phyloP scores from a whole-genome alignment of 805 yeast species.

The Yarrowia keelungensis region DNA sequence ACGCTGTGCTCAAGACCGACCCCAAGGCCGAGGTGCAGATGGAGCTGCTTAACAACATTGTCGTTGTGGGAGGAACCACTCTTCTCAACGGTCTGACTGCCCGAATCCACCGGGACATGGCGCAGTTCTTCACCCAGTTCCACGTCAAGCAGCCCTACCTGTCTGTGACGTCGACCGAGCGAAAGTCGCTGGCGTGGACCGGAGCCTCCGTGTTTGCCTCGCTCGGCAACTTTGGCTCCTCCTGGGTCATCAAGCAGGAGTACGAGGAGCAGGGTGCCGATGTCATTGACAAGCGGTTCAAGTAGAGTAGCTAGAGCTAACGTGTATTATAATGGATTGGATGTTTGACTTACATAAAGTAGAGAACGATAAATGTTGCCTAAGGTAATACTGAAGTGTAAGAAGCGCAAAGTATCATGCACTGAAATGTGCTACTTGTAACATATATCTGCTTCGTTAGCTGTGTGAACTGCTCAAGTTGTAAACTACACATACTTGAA shows the following conservation, averaged over 20 bases:
- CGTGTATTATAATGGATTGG: constrained; percentile 36
- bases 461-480: too few species aligned
- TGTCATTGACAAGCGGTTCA: constrained; percentile 52
- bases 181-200: constrained; percentile 68
- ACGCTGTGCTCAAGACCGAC: constrained; percentile 57
- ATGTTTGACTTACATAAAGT: neutral
- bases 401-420: too few species aligned
- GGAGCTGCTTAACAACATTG: constrained; percentile 56
- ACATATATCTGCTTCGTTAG: too few species aligned
- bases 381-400: too few species aligned
- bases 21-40: constrained; percentile 55
- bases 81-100: constrained; percentile 63
- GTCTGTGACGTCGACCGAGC: constrained; percentile 53
- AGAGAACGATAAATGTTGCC: too few species aligned
- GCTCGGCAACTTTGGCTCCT: constrained; percentile 62
- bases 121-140: constrained; percentile 61
- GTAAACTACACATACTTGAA: too few species aligned
- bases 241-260: constrained; percentile 68
- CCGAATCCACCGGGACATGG: constrained; percentile 62
- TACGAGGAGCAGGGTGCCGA: constrained; percentile 66
- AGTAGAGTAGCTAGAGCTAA: constrained; percentile 43
- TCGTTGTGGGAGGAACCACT: constrained; percentile 68
- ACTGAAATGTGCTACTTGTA: too few species aligned
- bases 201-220: constrained; percentile 76
- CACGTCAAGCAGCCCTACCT: constrained; percentile 53